These are phyloP conservation scores for Alternaria sp. DNA, from an alignment of 2,329 filamentous ascomycete genomes.

Conservation along the genomic window DNA sequence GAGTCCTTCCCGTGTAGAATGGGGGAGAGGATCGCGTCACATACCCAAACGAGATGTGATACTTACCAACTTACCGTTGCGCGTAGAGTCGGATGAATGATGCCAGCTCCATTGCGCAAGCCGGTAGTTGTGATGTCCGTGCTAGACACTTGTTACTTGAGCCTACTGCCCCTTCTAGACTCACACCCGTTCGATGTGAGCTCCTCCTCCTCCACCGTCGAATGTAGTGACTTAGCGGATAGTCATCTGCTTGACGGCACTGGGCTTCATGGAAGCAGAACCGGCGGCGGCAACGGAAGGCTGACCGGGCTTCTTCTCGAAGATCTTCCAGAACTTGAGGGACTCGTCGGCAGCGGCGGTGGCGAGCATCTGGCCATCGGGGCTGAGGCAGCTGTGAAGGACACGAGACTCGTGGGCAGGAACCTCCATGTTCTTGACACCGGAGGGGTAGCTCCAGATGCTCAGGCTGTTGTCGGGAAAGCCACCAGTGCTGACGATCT, in stretches of 20 bases:
- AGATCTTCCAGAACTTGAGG: slow-evolving; percentile 99
- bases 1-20: slow-evolving; percentile 28
- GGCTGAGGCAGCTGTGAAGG: slow-evolving; percentile 94
- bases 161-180: slow-evolving; percentile 24
- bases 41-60: slow-evolving; percentile 53
- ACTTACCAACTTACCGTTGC: slow-evolving; percentile 56
- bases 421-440: slow-evolving; percentile 97
- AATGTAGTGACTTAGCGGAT: slow-evolving; percentile 45
- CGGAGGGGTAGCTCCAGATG: slow-evolving; percentile 98
- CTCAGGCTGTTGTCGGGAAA: slow-evolving; percentile 99
- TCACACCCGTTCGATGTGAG: neutral
- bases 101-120: slow-evolving; percentile 51
- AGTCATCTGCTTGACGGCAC: slow-evolving; percentile 94
- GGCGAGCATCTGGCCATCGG: slow-evolving; percentile 96
- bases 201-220: neutral
- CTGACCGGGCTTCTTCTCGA: slow-evolving; percentile 93
- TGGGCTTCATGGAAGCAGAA: slow-evolving; percentile 76
- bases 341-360: slow-evolving; percentile 96
- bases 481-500: slow-evolving; percentile 96
- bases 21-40: slow-evolving; percentile 46
- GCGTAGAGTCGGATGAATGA: slow-evolving; percentile 49
- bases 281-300: slow-evolving; percentile 70
- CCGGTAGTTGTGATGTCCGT: slow-evolving; percentile 34
- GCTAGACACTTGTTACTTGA: slow-evolving; percentile 26
- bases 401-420: slow-evolving; percentile 97